Conservation (phyloP, 805 yeast species). For the Wickerhamiella spandovensis region DNA sequence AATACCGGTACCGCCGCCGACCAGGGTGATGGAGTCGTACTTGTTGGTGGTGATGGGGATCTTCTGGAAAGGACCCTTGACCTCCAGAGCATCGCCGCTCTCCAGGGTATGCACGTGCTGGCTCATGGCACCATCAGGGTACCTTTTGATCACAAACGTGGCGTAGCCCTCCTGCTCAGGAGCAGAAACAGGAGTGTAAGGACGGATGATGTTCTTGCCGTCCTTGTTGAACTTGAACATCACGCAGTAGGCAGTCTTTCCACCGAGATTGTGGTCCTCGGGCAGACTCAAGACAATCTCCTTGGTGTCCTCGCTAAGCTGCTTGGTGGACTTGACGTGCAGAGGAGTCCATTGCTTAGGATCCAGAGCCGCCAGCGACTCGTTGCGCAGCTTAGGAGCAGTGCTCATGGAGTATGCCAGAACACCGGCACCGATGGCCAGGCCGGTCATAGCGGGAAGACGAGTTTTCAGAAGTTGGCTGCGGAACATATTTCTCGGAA, state of each 20-base stretch:
- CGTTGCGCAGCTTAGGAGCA: conserved; percentile 17
- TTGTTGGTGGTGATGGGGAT: conserved; percentile 85
- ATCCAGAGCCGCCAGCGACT: conserved; percentile 15
- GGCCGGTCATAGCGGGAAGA: conserved; percentile 22
- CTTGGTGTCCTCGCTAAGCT: conserved; percentile 33
- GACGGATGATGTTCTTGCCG: conserved; percentile 75
- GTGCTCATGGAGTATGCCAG: conserved; percentile 25
- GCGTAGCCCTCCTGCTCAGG: conserved; percentile 56
- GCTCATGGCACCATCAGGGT: conserved; percentile 76
- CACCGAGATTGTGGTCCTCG: conserved; percentile 58
- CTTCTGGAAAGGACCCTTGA: conserved; percentile 89
- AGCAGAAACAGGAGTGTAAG: conserved; percentile 71
- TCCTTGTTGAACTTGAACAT: conserved; percentile 71
- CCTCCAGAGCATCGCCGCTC: conserved; percentile 67
- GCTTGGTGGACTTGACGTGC: conserved; percentile 13
- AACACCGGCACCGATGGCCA: conserved; percentile 35
- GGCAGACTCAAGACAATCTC: conserved; percentile 60
- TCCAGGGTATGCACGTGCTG: conserved; percentile 57
- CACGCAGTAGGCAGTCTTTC: conserved; percentile 64
- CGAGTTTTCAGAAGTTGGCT: conserved; percentile 3
- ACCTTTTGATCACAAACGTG: conserved; percentile 71
- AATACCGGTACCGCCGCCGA: conserved; percentile 97
- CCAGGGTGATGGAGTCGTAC: conserved; percentile 61
- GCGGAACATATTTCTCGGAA: conserved; percentile 2
- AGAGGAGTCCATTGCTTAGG: conserved; percentile 26